Evolutionary conservation across 2,329 filamentous ascomycete species (phyloP), one percentile per base, ranked within the genome.

Genomic region (Helotiales sp.): DNA sequence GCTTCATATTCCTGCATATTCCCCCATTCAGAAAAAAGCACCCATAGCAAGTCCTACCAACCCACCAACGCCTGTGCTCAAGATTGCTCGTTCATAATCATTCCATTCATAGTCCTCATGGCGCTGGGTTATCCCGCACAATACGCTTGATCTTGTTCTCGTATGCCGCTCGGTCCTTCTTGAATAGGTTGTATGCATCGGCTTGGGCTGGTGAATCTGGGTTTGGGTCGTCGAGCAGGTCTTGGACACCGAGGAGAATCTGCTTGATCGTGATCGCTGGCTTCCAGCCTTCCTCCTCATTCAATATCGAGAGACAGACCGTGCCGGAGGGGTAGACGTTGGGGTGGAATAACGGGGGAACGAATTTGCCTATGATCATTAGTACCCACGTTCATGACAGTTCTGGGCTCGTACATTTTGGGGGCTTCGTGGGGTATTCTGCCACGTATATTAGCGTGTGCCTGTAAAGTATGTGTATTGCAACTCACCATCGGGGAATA

Each of bases 401-500:
- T 29, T 55, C 13, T 30, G 33, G 48, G 9, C 46, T 78, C 88
- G 75, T 85, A 96, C 95, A 99, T 78, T 99, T 99, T 1, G 95
- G 95, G 30, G 95, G 95, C 76, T 99, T 99, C 52, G 96, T 99
- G 15, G 95, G 95, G 74, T 99, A 99, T 71, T 99, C 95, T 96
- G 69, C 63, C 63, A 47, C 52, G 22, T 54, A 33, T 25, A 46
- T 72, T 63, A 73, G 67, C 54, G 46, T 52, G 17, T 55, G 17
- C 10, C 29, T 48, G 5, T n/a, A 22, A 36, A 27, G 36, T 10
- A 31, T 13, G 24, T 15, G 12, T 29, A 31, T 25, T 33, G 33
- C 40, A 40, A 76, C 86, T 74, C 76, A 95, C 92, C 93, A 70
- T 99, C 95, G 0, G 96, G 95, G 68, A 99, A 99, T 10, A 83